Evolutionary conservation across 352 stramenopile genomes (phyloP), one percentile per base, ranked within the genome.

Genomic region (Pythium sp.): DNA sequence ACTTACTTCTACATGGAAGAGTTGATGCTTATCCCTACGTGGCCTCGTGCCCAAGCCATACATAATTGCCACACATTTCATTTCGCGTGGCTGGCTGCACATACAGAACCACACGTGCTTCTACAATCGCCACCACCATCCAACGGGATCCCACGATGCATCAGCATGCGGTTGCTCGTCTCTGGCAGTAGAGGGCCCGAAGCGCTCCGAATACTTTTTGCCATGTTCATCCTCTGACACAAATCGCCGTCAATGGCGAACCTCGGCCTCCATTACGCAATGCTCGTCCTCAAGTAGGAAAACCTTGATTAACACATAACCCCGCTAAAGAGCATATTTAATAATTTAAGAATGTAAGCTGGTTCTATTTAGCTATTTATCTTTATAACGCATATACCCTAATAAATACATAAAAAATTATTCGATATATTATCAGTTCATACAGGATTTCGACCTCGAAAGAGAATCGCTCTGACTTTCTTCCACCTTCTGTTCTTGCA

Each of bases 401-500:
- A 47, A 47, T 47, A 47, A 47, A 43, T 11, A 3, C 4, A 43
- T 15, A 15, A 1, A 43, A n/a, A n/a, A n/a, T 5, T 11, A 5
- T 15, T 9, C 11, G 18, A 43, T 15, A 11, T 5, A 15, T 9
- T 43, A 43, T 43, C 11, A 4, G 14, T 43, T 43, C 36, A 43
- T 43, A 43, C 11, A 43, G 36, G 36, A 0, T 5, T 43, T 43
- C 38, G 38, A 46, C 38, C 12, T 46, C 38, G 38, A 49, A 49
- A 49, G 15, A 49, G 41, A 51, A 51, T 11, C 20, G 59, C 32
- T 58, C 43, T 58, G 64, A 58, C 55, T 58, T 69, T 65, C 41
- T 57, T 57, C 41, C 28, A 30, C 41, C 55, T 55, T 64, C 58
- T 64, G 58, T 64, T 64, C 32, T 56, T 56, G 18, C 41, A 64